A percentile compares a stretch with the other conserved stretches of the same genome.
phyloP scores from a whole-genome alignment of 352 stramenopile genomes.

The Phytophthora constricta region DNA sequence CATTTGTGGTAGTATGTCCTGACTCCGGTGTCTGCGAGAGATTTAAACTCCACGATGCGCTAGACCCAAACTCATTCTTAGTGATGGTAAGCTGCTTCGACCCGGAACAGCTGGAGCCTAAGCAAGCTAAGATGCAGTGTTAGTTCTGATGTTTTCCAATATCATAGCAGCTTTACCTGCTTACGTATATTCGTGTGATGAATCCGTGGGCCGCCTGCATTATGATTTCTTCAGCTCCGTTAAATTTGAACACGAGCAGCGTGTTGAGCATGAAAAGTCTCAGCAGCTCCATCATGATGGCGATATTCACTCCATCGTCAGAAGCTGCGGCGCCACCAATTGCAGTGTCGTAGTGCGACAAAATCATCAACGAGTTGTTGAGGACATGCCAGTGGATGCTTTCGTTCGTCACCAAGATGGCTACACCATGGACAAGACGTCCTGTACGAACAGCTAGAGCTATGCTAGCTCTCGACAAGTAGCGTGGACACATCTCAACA shows the following conservation, averaged over 20 bases:
- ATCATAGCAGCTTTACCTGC: too few relatives aligned
- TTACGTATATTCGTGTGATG: too few relatives aligned
- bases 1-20: slow-evolving; percentile 23
- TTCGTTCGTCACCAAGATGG: too few relatives aligned
- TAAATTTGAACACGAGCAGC: slow-evolving; percentile 83
- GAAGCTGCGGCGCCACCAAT: slow-evolving; percentile 74
- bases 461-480: too few relatives aligned
- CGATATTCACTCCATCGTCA: slow-evolving; percentile 82
- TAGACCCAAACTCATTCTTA: slow-evolving; percentile 9
- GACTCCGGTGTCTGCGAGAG: slow-evolving; percentile 11
- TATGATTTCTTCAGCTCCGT: slow-evolving; percentile 81
- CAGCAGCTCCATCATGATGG: slow-evolving; percentile 82
- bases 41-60: slow-evolving; percentile 17
- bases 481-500: neutral
- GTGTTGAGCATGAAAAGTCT: slow-evolving; percentile 47
- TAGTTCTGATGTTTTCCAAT: too few relatives aligned
- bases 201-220: slow-evolving; percentile 82
- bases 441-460: neutral
- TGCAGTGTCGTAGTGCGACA: slow-evolving; percentile 80
- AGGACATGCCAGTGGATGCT: too few relatives aligned
- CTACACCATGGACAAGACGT: too few relatives aligned
- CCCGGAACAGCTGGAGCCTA: slow-evolving; percentile 14
- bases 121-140: too few relatives aligned
- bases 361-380: slow-evolving; percentile 72
- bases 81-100: slow-evolving; percentile 23